Evolutionary conservation across 1,284 basidiomycete genomes (phyloP), one percentile per base, ranked within the genome.

Genomic region (Meripilus lineatus): DNA sequence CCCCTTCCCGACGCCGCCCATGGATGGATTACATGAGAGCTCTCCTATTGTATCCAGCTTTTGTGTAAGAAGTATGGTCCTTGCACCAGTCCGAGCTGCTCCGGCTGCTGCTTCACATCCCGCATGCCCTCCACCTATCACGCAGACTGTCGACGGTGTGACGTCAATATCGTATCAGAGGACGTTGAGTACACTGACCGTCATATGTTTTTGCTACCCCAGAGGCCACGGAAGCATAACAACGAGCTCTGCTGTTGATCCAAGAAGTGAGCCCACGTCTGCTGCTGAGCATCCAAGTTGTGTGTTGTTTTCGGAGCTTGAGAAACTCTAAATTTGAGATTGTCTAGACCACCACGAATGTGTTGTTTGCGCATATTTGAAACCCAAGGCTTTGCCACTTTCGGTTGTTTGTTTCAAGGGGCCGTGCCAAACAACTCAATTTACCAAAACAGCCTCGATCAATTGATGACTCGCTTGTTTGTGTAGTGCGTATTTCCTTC

Each of bases 121-220:
- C 23, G 92, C 92, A 69, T 94, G 91, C 2, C 92, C 91, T 5
- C 86, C 92, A n/a, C 91, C 92, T 51, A 94, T 87, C 23, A 94
- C 74, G 52, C 89, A 86, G 0, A 93, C 89, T 86, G 58, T 3
- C 44, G 18, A 36, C 14, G 11, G 15, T n/a, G n/a, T 24, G 24
- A 38, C 36, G n/a, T 20, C 24, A 22, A 28, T 34, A 25, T 46
- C 45, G 25, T 40, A 37, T 11, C 21, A 4, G 24, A 23, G 32
- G n/a, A 21, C 26, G 20, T 18, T 20, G 28, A 15, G 15, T 15
- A 34, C 14, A 25, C 42, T 26, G 40, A 59, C 61, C 61, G 42
- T 63, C 61, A 39, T 62, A 62, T 5, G 40, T 45, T 24, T 48
- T 42, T 18, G 44, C 42, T 11, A 38, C 38, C n/a, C n/a, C n/a